Base-by-base conservation (phyloP, 129 eudicot genomes). In the Flaveria brownii region DNA sequence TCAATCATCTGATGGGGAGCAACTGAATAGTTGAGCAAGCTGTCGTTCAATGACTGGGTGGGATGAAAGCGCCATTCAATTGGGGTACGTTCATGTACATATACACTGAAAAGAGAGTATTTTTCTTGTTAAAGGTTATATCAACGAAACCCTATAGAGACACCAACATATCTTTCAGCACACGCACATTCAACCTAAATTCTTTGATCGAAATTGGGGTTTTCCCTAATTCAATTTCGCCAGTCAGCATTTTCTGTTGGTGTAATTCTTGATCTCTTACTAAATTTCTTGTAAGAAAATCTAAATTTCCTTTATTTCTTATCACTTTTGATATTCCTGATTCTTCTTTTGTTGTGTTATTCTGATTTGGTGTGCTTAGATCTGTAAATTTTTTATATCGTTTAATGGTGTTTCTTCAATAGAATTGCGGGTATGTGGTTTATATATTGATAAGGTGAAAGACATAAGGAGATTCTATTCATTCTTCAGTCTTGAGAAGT, bases 391-490 rank as follows among this genome's bases (percentile, higher is more conserved):
- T 4, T 49, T 22, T n/a, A n/a, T 18, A 7, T 14, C 30, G 18
- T 0, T 70, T 45, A 26, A 36, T 49, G 39, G 80, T 63, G 36
- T 46, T 65, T 60, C 47, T 77, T 81, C 46, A 49, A 50, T 75
- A 75, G 70, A 62, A 71, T 75, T 50, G 6, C 74, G 30, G 79
- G 51, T 5, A 20, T 68, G 39, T 46, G 61, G 39, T 59, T 68
- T 56, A 9, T 66, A 20, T 61, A 28, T 62, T 57, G 57, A 75
- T 74, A 72, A 69, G 41, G 88, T 88, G 98, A 96, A 91, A 72
- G 89, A 82, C 69, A 70, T 84, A 45, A 81, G 72, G 67, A 71
- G 85, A 87, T 28, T 90, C 82, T 81, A 77, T 67, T 17, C 74
- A 64, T 41, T 84, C 92, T 71, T 28, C 1, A 28, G 76, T 84